phyloP scores from a whole-genome alignment of 116 monocot species.

The Posidonia oceanica region DNA sequence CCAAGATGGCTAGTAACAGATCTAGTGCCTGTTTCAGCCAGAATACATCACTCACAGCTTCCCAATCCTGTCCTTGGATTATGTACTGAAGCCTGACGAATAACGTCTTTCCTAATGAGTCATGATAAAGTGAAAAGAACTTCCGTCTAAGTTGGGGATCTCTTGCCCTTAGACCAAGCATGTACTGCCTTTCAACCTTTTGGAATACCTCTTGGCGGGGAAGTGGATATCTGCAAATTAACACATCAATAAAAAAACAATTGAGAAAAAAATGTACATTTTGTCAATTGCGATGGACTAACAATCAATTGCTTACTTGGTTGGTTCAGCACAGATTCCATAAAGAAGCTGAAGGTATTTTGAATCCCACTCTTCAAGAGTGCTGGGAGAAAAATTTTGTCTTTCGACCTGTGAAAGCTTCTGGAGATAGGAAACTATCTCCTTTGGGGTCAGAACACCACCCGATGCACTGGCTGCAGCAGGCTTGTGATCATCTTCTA shows the following conservation, averaged over 20 bases:
- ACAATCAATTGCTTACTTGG: slow-evolving; percentile 48
- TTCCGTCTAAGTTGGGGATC: slow-evolving; percentile 73
- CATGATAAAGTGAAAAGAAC: slow-evolving; percentile 88
- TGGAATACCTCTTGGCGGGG: slow-evolving; percentile 81
- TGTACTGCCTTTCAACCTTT: slow-evolving; percentile 90
- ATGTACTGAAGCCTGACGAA: slow-evolving; percentile 85
- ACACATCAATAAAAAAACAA: neutral
- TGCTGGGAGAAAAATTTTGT: slow-evolving; percentile 41
- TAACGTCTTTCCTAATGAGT: slow-evolving; percentile 60
- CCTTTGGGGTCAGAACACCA: slow-evolving; percentile 48
- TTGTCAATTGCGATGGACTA: too few relatives aligned
- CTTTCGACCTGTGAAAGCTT: slow-evolving; percentile 86
- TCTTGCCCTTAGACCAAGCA: slow-evolving; percentile 90
- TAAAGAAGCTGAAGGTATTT: slow-evolving; percentile 96
- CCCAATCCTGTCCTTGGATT: slow-evolving; percentile 94
- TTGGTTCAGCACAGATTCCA: slow-evolving; percentile 77
- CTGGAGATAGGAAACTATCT: slow-evolving; percentile 80
- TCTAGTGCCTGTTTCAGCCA: slow-evolving; percentile 98
- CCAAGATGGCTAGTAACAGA: slow-evolving; percentile 83
- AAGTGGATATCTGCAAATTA: slow-evolving; percentile 43
- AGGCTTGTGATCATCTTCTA: slow-evolving; percentile 59
- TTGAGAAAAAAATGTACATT: neutral
- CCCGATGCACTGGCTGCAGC: slow-evolving; percentile 37
- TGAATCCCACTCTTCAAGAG: slow-evolving; percentile 80
- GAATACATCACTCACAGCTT: slow-evolving; percentile 94